These are phyloP conservation scores for Luffa aegyptiaca DNA, from an alignment of 306 rosid genomes.

Conservation along the genomic window DNA sequence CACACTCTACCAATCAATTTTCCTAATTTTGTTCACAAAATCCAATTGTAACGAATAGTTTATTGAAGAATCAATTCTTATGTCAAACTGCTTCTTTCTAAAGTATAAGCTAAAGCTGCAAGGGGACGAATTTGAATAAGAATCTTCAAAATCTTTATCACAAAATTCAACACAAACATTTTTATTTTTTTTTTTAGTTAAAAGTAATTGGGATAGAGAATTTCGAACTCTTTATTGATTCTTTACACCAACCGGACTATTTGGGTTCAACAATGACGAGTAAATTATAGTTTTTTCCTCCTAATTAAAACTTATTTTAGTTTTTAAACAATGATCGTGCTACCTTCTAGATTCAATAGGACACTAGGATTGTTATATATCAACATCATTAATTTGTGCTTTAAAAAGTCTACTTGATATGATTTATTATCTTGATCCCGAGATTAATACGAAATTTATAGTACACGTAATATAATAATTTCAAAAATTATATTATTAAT, in stretches of 20 bases:
- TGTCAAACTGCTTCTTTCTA: not conserved
- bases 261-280: not conserved
- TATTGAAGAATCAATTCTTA: not conserved
- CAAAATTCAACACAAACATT: not conserved
- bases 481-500: too few relatives aligned
- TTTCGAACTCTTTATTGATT: not conserved
- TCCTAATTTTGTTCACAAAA: not conserved
- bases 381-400: not conserved
- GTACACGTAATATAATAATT: too few relatives aligned
- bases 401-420: not conserved
- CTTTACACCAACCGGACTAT: not conserved
- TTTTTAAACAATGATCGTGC: not conserved
- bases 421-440: not conserved
- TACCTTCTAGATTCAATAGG: too few relatives aligned
- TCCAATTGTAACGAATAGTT: not conserved
- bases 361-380: not conserved
- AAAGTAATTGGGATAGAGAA: not conserved
- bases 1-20: not conserved
- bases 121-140: slow-evolving; percentile 5
- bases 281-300: too few relatives aligned
- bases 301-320: not conserved
- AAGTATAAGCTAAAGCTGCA: not conserved
- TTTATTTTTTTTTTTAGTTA: not conserved
- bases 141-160: not conserved
- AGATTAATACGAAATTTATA: too few relatives aligned